Base-by-base conservation (phyloP, 2,329 filamentous ascomycete genomes). In the Ceratocystis smalleyi region DNA sequence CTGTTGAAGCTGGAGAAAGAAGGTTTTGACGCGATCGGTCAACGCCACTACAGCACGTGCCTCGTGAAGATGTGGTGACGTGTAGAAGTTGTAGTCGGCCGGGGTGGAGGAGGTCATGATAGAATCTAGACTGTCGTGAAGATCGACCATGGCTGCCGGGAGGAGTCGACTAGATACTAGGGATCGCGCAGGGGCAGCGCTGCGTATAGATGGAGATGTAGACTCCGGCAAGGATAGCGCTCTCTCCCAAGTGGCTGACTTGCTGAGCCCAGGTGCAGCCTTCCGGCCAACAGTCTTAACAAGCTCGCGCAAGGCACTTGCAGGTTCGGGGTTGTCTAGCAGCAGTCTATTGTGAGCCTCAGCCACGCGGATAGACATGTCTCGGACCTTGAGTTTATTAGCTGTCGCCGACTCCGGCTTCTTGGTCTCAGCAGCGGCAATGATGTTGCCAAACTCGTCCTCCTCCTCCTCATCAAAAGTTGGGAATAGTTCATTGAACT, bases 1-100 rank as follows among this genome's bases (percentile, higher is more conserved):
- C 6, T 74, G 73, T 71, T 85, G 82, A 10, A 99, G 83, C 67
- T 87, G 80, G 22, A 79, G 78, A 75, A 97, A 96, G 17, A 87
- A 84, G 59, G 76, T 72, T 71, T 87, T 85, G 57, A 92, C 83
- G 61, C 83, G 82, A 69, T 85, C 80, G 10, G 90, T 78, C 7
- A 96, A 76, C 0, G 73, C 75, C 30, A 94, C 83, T 3, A 96
- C 79, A 67, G 84, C 87, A 67, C 87, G 85, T 8, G 85, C 84
- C 75, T 97, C 89, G 1, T 77, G 73, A 12, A 92, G 76, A 70
- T 97, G 95, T 2, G 86, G 73, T 70, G 95, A 86, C 0, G 82
- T 85, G 73, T 99, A 99, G 73, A 99, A 96, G 74, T 96, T 96
- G 77, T 92, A 95, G 27, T 77, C 74, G 0, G 74, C 69, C 2